Percentiles rank a stretch among this genome's conserved stretches.
These are phyloP conservation scores for Boechera stricta DNA, from an alignment of 345 rosid species.

Conservation along the genomic window DNA sequence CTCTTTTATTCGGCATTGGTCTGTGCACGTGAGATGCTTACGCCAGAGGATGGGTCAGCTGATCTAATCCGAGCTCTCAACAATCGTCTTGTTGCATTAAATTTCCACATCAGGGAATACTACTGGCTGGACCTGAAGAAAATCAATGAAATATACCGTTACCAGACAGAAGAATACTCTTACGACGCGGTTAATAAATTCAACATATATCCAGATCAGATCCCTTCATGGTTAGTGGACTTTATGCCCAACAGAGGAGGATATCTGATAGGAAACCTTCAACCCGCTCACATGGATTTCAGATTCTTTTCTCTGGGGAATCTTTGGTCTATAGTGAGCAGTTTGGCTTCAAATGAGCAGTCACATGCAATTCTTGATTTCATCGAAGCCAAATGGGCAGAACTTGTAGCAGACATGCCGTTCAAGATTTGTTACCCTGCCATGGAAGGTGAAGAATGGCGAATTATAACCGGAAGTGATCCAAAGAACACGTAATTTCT, in stretches of 20 bases:
- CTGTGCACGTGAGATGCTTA: conserved; percentile 87
- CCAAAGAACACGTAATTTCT: conserved; percentile 83
- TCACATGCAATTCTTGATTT: conserved; percentile 93
- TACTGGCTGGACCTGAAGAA: conserved; percentile 86
- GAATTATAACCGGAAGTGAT: conserved; percentile 85
- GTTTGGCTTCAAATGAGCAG: conserved; percentile 74
- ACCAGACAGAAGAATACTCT: conserved; percentile 87
- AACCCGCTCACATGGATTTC: conserved; percentile 97
- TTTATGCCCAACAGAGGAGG: conserved; percentile 87
- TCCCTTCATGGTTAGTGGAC: conserved; percentile 84
- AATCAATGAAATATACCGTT: conserved; percentile 81
- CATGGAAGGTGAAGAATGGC: conserved; percentile 88
- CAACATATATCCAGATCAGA: conserved; percentile 93
- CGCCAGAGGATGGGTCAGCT: conserved; percentile 80
- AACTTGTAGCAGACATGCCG: conserved; percentile 86
- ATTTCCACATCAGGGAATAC: conserved; percentile 90
- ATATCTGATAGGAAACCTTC: conserved; percentile 84
- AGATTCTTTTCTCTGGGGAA: conserved; percentile 92
- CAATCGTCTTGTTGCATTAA: conserved; percentile 81
- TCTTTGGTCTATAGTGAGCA: conserved; percentile 76
- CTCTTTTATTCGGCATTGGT: conserved; percentile 85
- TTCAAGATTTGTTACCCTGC: conserved; percentile 85
- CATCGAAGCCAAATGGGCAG: conserved; percentile 82
- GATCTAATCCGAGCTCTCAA: conserved; percentile 81
- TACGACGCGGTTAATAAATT: conserved; percentile 91